Base-by-base conservation (phyloP, 352 stramenopile genomes). In the Globisporangium sylvaticum region DNA sequence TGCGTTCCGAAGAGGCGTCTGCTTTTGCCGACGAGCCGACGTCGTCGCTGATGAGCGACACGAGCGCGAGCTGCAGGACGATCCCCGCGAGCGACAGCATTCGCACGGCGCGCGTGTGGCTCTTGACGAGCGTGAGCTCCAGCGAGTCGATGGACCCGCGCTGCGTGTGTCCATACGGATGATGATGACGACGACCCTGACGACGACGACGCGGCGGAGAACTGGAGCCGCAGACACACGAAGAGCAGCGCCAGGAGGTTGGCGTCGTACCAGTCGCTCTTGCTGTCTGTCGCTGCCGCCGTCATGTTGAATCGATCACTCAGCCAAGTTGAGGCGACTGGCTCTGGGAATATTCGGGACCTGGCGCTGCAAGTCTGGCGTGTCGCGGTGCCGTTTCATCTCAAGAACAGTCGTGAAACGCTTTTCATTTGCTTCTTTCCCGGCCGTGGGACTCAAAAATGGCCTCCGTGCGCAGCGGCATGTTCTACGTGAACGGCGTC, bases 91-190 rank as follows among this genome's bases (percentile, higher is more conserved):
- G 59, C 18, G 81, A 83, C n/a, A 91, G 71, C 18, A 80, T 34
- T 2, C 83, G 72, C 37, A 76, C 70, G 8, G 72, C 57, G 3
- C 79, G 75, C 1, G 78, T 90, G 66, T 90, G 83, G 20, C 62
- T 70, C 67, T 91, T 89, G 66, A 88, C 80, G 20, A 87, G 48
- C 31, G 75, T 72, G 56, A 91, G 71, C 59, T 90, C 81, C 0
- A 79, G 81, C 31, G 75, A 81, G 54, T 89, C 83, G 3, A 72
- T 59, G 22, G 31, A 59, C 64, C 32, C 73, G 59, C 14, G 37
- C 64, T 48, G 60, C 55, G 37, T 42, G 12, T 8, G 58, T 48
- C 25, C 62, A 15, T 62, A 74, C 63, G 0, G 18, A 22, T 12
- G 42, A 3, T n/a, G 18, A 22, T 6, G 42, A 24, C 7, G 42